phyloP scores from a whole-genome alignment of 495 filamentous ascomycete species.

The Acidomyces sp. region DNA sequence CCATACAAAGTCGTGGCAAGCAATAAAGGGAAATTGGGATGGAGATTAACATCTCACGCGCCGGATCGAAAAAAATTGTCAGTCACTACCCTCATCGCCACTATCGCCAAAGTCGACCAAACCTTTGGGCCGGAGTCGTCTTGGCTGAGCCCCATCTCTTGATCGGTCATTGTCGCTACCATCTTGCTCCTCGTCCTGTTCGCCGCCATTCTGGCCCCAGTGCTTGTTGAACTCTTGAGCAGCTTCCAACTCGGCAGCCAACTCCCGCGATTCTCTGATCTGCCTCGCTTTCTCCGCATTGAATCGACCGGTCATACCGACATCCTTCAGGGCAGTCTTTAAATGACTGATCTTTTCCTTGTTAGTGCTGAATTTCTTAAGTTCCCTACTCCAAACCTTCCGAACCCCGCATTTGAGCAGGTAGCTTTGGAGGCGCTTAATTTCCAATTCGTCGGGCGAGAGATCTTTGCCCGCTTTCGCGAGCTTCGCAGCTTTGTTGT shows the following conservation, averaged over 20 bases:
- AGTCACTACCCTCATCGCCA: slow-evolving; percentile 41
- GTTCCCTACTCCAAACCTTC: slow-evolving; percentile 79
- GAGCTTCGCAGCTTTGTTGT: slow-evolving; percentile 14
- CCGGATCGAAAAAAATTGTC: too few relatives aligned
- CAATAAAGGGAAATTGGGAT: too few relatives aligned
- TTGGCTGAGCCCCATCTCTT: slow-evolving; percentile 16
- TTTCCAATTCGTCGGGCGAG: slow-evolving; percentile 60
- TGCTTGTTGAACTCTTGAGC: slow-evolving; percentile 63
- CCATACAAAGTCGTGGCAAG: too few relatives aligned
- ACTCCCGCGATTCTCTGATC: slow-evolving; percentile 74
- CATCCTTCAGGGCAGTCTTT: slow-evolving; percentile 58
- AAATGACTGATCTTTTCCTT: slow-evolving; percentile 77
- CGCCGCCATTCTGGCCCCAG: slow-evolving; percentile 53
- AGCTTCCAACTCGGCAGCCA: slow-evolving; percentile 66
- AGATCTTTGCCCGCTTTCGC: slow-evolving; percentile 32
- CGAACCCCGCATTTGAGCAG: slow-evolving; percentile 85
- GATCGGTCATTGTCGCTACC: slow-evolving; percentile 29
- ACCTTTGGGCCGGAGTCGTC: slow-evolving; percentile 30
- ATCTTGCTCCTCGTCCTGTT: slow-evolving; percentile 33
- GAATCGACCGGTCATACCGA: slow-evolving; percentile 79
- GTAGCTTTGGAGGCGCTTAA: slow-evolving; percentile 82
- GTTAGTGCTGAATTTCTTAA: slow-evolving; percentile 57
- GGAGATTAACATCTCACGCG: neutral
- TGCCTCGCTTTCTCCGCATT: slow-evolving; percentile 68
- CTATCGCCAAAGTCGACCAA: slow-evolving; percentile 42